Conservation (phyloP, 2,329 filamentous ascomycete genomes). For the Clathrospora elynae region DNA sequence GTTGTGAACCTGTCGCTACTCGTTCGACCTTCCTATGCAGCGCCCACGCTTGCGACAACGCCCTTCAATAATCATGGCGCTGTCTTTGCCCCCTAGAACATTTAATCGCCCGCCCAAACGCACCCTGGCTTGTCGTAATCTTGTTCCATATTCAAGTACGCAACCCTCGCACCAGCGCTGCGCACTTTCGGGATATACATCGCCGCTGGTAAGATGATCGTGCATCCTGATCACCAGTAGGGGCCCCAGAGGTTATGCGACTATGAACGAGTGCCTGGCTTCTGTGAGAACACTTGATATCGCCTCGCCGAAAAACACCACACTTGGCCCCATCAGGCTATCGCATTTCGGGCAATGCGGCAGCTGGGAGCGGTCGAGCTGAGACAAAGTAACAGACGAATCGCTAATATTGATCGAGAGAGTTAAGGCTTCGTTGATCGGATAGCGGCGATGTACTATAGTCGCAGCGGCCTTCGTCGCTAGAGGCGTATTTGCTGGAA, state of each 20-base stretch:
- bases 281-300: no score
- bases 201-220: constrained; percentile 19
- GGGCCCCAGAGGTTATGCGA: no score
- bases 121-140: constrained; percentile 15
- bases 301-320: not conserved
- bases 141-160: constrained; percentile 23
- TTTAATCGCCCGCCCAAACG: constrained; percentile 58
- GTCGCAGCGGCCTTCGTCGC: no score
- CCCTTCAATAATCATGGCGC: constrained; percentile 40
- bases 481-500: no score
- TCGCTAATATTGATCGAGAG: constrained; percentile 16
- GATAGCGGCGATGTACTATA: constrained; percentile 16
- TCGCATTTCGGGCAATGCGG: constrained; percentile 22
- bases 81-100: constrained; percentile 63
- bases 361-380: constrained; percentile 11
- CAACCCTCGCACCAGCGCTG: constrained; percentile 15
- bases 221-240: no score
- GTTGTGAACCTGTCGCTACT: not conserved
- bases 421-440: constrained; percentile 13
- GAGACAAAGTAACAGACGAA: constrained; percentile 10
- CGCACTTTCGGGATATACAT: constrained; percentile 22
- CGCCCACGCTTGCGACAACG: constrained; percentile 5
- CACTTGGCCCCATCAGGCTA: constrained; percentile 1
- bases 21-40: no score
- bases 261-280: no score